Conservation (phyloP, 306 rosid genomes). For the Corylus heterophylla region DNA sequence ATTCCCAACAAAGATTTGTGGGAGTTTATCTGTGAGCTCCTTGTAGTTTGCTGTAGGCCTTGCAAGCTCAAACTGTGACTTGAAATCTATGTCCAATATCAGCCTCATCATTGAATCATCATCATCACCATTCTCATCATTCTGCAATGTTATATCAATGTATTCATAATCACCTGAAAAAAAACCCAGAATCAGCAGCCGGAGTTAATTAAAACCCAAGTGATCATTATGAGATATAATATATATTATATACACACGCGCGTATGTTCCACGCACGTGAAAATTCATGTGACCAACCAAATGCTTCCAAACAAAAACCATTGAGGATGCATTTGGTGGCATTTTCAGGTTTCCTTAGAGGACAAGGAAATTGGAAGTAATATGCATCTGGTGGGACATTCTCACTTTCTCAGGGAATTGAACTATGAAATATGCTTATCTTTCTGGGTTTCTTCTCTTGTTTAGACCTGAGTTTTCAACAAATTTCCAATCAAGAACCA, state of each 20-base stretch:
- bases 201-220: not conserved
- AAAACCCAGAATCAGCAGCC: not conserved
- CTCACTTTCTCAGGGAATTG: not conserved
- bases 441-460: not conserved
- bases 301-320: not conserved
- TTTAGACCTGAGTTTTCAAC: not conserved
- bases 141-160: slow-evolving; percentile 45
- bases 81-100: slow-evolving; percentile 72
- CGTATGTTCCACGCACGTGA: not conserved
- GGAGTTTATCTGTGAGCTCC: slow-evolving; percentile 52
- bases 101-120: slow-evolving; percentile 43
- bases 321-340: not conserved
- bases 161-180: slow-evolving; percentile 65
- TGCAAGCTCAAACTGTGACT: slow-evolving; percentile 80
- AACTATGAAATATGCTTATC: not conserved
- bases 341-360: no score
- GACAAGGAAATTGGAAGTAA: not conserved
- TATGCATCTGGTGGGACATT: not conserved
- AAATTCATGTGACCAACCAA: not conserved
- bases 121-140: slow-evolving; percentile 19
- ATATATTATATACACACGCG: no score
- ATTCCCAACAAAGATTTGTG: slow-evolving; percentile 58
- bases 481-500: not conserved
- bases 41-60: slow-evolving; percentile 58
- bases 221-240: no score